These are phyloP conservation scores for Pleurozium schreberi DNA, from an alignment of 225 moss, liverwort and hornwort species.

Conservation along the genomic window DNA sequence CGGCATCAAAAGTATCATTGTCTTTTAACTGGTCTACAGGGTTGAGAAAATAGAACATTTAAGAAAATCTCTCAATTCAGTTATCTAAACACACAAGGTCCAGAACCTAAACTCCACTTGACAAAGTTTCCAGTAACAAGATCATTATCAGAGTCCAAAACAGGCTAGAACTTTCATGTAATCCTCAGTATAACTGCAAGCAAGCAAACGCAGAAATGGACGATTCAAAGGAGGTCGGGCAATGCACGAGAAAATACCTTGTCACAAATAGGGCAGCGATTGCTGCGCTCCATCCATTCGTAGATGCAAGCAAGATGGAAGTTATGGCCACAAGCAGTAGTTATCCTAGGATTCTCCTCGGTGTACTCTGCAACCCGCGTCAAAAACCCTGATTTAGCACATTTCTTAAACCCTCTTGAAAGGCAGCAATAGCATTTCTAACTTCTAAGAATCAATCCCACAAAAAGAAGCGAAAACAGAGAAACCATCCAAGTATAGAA, in stretches of 20 bases:
- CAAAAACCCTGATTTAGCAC: neutral
- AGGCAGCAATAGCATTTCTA: neutral
- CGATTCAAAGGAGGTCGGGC: neutral
- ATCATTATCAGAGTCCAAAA: neutral
- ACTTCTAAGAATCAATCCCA: neutral
- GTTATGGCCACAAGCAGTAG: constrained; percentile 73
- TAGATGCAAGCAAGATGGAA: constrained; percentile 91
- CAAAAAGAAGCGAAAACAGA: neutral
- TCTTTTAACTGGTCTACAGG: neutral
- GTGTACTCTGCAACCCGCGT: constrained; percentile 60
- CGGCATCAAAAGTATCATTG: neutral
- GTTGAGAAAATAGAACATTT: neutral
- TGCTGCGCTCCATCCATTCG: constrained; percentile 95
- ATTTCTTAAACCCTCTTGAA: neutral
- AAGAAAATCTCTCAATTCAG: neutral
- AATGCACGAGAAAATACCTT: constrained; percentile 36
- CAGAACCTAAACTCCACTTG: neutral
- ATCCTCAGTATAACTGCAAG: neutral
- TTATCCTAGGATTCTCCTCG: constrained; percentile 83
- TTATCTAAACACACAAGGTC: neutral
- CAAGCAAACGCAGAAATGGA: neutral
- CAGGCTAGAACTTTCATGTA: neutral
- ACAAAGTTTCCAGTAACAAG: neutral
- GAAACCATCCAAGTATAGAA: neutral
- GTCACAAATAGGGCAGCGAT: constrained; percentile 87